Conservation (phyloP, 2,329 filamentous ascomycete genomes). For the Zasmidium angulare region DNA sequence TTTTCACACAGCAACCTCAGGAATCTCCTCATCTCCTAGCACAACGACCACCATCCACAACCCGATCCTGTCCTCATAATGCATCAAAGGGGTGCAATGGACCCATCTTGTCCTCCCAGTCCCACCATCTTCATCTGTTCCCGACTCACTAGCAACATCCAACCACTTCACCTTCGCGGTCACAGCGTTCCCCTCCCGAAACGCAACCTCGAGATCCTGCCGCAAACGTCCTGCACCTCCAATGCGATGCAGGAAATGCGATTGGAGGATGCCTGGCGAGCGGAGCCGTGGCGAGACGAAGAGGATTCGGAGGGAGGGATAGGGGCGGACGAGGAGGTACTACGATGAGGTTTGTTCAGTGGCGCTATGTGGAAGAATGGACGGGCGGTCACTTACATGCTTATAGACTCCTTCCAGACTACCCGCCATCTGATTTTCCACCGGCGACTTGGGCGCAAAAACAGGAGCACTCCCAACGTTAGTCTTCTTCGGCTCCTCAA, state of each 20-base stretch:
- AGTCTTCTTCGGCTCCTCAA: slow-evolving; percentile 14
- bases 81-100: slow-evolving; percentile 72
- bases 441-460: neutral
- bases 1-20: neutral
- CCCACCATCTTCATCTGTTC: slow-evolving; percentile 39
- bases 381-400: slow-evolving; percentile 45
- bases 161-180: slow-evolving; percentile 75
- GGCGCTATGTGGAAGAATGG: too few relatives aligned
- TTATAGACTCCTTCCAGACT: slow-evolving; percentile 55
- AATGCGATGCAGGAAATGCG: slow-evolving; percentile 48
- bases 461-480: neutral
- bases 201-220: slow-evolving; percentile 55
- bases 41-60: slow-evolving; percentile 77
- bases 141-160: slow-evolving; percentile 38
- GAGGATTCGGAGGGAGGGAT: slow-evolving; percentile 49
- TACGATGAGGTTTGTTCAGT: slow-evolving; percentile 26
- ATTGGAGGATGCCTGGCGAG: slow-evolving; percentile 49
- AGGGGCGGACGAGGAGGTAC: slow-evolving; percentile 50
- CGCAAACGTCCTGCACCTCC: slow-evolving; percentile 52
- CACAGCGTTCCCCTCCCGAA: slow-evolving; percentile 66
- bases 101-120: slow-evolving; percentile 70
- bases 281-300: slow-evolving; percentile 52
- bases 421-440: slow-evolving; percentile 22
- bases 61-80: slow-evolving; percentile 64
- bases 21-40: neutral